phyloP scores from a whole-genome alignment of 2,329 filamentous ascomycete genomes.

The Fusarium ambrosium region DNA sequence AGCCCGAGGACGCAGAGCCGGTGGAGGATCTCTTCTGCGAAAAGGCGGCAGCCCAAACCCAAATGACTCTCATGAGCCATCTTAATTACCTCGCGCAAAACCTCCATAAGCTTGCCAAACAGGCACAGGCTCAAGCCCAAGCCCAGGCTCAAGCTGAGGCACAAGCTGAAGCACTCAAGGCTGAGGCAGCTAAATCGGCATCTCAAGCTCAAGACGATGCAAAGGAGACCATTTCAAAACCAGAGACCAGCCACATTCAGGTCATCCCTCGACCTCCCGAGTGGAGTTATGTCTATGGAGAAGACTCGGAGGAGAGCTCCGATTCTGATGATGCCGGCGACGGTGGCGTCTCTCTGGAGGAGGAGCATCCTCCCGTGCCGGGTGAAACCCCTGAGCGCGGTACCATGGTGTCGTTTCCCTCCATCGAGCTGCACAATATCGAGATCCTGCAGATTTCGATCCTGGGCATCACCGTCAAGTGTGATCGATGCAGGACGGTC shows the following conservation, averaged over 20 bases:
- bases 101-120: slow-evolving; percentile 75
- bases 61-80: slow-evolving; percentile 78
- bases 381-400: slow-evolving; percentile 69
- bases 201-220: slow-evolving; percentile 9
- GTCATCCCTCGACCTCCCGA: slow-evolving; percentile 83
- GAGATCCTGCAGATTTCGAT: slow-evolving; percentile 79
- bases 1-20: slow-evolving; percentile 69
- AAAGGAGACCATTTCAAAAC: slow-evolving; percentile 11
- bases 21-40: slow-evolving; percentile 76
- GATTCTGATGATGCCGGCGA: slow-evolving; percentile 58
- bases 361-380: slow-evolving; percentile 43
- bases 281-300: slow-evolving; percentile 68
- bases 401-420: slow-evolving; percentile 84
- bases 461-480: slow-evolving; percentile 80
- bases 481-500: slow-evolving; percentile 80
- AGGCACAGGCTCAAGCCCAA: slow-evolving; percentile 62
- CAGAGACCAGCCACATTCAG: slow-evolving; percentile 73
- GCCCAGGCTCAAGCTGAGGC: slow-evolving; percentile 50
- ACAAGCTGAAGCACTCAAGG: slow-evolving; percentile 33
- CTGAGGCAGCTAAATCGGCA: slow-evolving; percentile 26
- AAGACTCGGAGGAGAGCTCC: slow-evolving; percentile 63
- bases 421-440: slow-evolving; percentile 80
- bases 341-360: slow-evolving; percentile 57
- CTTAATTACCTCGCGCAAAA: slow-evolving; percentile 82
- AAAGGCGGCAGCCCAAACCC: slow-evolving; percentile 67